Evolutionary conservation across 805 yeast species (phyloP), one percentile per base, ranked within the genome.

Genomic region (Saturnispora hagleri): DNA sequence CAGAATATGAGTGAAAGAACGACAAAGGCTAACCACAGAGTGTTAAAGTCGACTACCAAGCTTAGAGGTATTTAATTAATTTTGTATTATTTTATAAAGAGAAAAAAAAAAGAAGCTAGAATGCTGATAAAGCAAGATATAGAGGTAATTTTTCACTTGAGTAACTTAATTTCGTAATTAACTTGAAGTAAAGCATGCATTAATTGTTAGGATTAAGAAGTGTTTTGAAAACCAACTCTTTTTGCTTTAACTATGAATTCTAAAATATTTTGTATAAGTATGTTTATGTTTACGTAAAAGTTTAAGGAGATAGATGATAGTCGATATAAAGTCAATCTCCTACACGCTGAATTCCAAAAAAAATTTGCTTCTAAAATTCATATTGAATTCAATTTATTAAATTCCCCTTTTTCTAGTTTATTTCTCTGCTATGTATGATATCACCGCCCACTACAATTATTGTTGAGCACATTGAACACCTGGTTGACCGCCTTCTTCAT

Each of bases 401-500:
- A 22, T 41, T 22, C 15, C 26, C 31, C 13, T 24, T 24, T 24
- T 41, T 17, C 34, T 48, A 42, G 12, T 33, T 34, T 33, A 34
- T 26, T 36, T 22, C 15, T 31, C 34, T 31, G 34, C 34, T 13
- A 31, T 31, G 34, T 31, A 31, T 31, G 34, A 31, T 31, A 31
- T 31, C 34, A 31, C 22, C 38, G 10, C n/a, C 24, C 31, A 26
- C 20, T 22, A n/a, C 34, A 24, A 27, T 79, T 38, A 89, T 78
- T 89, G 97, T 66, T 91, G 85, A 58, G 96, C 95, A 80, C 97
- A 89, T 79, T 89, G 95, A 53, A 87, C 95, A 61, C 89, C 87
- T 57, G 79, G 83, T 51, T 80, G 83, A 43, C 74, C 79, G 48
- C 74, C 77, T 46, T 73, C 78, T 27, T 73, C 82, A 35, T 81